These are phyloP conservation scores for Dichomitus squalens DNA, from an alignment of 1,284 basidiomycete genomes.

Conservation along the genomic window DNA sequence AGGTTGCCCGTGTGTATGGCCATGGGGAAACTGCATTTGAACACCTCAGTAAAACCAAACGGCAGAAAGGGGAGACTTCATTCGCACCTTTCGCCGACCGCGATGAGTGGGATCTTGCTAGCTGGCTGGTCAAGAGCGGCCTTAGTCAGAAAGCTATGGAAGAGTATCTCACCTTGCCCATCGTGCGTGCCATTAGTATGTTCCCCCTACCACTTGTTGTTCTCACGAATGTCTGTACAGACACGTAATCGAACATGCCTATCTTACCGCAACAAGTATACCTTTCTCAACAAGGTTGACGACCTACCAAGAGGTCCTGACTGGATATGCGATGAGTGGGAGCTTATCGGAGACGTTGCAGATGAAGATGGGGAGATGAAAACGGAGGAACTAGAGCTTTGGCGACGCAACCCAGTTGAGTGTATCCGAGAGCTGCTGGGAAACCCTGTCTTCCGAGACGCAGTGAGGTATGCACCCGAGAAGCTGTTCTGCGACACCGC, in stretches of 20 bases:
- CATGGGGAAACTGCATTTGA: conserved; percentile 20
- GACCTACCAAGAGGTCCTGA: conserved; percentile 27
- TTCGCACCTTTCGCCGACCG: conserved; percentile 29
- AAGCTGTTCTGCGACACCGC: conserved; percentile 31
- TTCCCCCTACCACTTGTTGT: too few species aligned
- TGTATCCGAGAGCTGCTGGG: conserved; percentile 36
- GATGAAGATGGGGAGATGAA: conserved; percentile 24
- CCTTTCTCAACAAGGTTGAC: conserved; percentile 34
- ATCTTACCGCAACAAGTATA: conserved; percentile 28
- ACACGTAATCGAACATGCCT: conserved; percentile 11
- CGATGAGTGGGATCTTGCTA: conserved; percentile 36
- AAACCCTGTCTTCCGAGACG: conserved; percentile 34
- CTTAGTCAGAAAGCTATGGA: conserved; percentile 33
- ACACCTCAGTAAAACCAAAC: conserved; percentile 7
- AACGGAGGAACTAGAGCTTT: conserved; percentile 28
- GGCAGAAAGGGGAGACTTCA: background rate
- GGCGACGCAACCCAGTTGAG: conserved; percentile 34
- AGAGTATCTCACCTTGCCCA: conserved; percentile 34
- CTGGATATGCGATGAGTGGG: conserved; percentile 28
- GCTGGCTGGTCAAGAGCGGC: conserved; percentile 33
- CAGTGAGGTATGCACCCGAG: conserved; percentile 35
- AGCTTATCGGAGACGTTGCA: conserved; percentile 27
- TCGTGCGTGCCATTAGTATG: conserved; percentile 25
- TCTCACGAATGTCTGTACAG: background rate
- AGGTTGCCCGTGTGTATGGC: background rate